Evolutionary conservation across 768 basidiomycete species (phyloP).

Genomic region (Roridomyces roridus): DNA sequence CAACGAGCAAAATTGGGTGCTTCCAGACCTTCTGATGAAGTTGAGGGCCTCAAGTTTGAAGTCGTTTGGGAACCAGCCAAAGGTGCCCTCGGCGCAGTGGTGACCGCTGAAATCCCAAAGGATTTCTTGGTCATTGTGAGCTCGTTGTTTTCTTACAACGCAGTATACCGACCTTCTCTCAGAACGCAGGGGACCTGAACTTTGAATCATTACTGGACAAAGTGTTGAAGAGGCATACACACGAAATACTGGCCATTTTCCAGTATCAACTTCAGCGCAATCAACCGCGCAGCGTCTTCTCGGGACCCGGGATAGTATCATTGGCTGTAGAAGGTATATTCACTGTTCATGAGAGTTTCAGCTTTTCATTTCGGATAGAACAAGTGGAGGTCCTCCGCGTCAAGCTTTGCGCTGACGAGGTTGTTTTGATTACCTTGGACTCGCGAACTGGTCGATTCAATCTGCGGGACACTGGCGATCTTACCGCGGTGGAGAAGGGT

Average conservation of each 20-base stretch:
- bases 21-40: constrained; percentile 70
- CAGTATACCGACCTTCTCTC: background rate
- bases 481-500: constrained; percentile 75
- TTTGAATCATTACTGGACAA: constrained; percentile 71
- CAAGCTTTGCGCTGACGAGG: constrained; percentile 77
- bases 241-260: constrained; percentile 63
- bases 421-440: constrained; percentile 80
- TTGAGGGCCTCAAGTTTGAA: constrained; percentile 71
- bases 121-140: constrained; percentile 64
- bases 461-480: constrained; percentile 81
- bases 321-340: constrained; percentile 60
- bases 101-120: constrained; percentile 53
- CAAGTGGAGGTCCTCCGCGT: constrained; percentile 65
- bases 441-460: constrained; percentile 79
- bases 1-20: constrained; percentile 64
- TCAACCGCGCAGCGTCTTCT: constrained; percentile 61
- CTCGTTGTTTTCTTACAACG: constrained; percentile 16
- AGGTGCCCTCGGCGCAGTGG: constrained; percentile 65
- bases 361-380: constrained; percentile 41
- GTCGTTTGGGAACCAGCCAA: constrained; percentile 81
- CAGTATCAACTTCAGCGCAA: constrained; percentile 60
- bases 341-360: constrained; percentile 4
- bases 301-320: constrained; percentile 61
- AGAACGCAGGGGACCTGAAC: constrained; percentile 75
- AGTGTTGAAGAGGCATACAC: constrained; percentile 71